Conservation (phyloP, 768 basidiomycete genomes). For the Calocera cornea region DNA sequence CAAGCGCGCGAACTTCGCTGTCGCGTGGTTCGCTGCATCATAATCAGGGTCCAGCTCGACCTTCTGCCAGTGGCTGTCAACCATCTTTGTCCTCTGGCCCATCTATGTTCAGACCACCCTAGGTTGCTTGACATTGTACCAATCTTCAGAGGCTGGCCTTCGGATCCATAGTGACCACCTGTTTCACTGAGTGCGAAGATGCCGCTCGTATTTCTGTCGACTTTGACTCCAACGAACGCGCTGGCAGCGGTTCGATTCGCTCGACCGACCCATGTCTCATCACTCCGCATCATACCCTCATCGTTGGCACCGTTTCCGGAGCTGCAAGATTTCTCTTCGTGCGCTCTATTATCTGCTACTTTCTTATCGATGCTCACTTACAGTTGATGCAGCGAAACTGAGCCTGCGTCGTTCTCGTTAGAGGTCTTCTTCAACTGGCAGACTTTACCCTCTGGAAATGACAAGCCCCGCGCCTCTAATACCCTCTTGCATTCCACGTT, state of each 20-base stretch:
- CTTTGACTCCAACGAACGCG: background rate
- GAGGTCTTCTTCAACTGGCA: slow-evolving; percentile 3
- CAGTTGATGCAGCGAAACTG: background rate
- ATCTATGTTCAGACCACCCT: too few species aligned
- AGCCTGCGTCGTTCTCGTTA: background rate
- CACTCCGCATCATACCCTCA: slow-evolving; percentile 10
- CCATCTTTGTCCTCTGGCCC: too few species aligned
- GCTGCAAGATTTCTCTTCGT: background rate
- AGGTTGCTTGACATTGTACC: too few species aligned
- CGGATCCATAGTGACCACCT: too few species aligned
- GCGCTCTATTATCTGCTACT: background rate
- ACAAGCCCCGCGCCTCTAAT: background rate
- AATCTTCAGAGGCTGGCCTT: too few species aligned
- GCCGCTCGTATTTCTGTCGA: background rate
- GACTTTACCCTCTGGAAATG: background rate
- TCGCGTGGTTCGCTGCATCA: too few species aligned
- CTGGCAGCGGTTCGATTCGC: background rate
- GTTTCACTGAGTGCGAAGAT: background rate
- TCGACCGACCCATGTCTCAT: slow-evolving; percentile 12
- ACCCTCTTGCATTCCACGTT: background rate
- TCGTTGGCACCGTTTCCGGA: background rate
- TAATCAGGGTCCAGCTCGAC: too few species aligned
- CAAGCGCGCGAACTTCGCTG: too few species aligned
- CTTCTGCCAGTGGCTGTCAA: too few species aligned
- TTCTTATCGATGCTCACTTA: too few species aligned